Percentiles rank a stretch among this genome's conserved stretches.
phyloP scores from a whole-genome alignment of 2,329 filamentous ascomycete species.

The Akanthomyces dipterigenus region DNA sequence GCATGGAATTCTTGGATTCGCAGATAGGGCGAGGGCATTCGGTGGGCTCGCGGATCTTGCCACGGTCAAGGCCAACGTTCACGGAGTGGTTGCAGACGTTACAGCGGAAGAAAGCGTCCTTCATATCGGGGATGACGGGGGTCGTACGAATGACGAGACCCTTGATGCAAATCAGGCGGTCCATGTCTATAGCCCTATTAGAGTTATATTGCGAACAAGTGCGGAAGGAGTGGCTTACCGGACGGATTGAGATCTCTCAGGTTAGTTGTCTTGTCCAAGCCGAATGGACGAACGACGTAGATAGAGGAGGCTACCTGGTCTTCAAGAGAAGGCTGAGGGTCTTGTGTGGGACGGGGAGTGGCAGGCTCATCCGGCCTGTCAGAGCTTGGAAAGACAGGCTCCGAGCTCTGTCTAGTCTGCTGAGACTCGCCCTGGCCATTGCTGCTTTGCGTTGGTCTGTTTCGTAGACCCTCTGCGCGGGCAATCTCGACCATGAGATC shows the following conservation, averaged over 20 bases:
- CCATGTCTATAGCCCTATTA: slow-evolving; percentile 61
- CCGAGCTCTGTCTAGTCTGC: slow-evolving; percentile 56
- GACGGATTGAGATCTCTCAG: slow-evolving; percentile 90
- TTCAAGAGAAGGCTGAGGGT: slow-evolving; percentile 56
- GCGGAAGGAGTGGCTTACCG: slow-evolving; percentile 35
- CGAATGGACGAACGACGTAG: slow-evolving; percentile 86
- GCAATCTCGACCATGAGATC: slow-evolving; percentile 90
- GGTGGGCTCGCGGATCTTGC: slow-evolving; percentile 92
- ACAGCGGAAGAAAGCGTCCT: slow-evolving; percentile 95
- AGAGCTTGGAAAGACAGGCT: slow-evolving; percentile 72
- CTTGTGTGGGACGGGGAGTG: slow-evolving; percentile 34
- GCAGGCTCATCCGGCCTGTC: slow-evolving; percentile 52
- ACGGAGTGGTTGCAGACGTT: slow-evolving; percentile 87
- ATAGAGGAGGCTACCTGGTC: slow-evolving; percentile 71
- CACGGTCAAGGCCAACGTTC: slow-evolving; percentile 85
- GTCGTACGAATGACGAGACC: slow-evolving; percentile 93
- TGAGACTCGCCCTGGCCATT: slow-evolving; percentile 40
- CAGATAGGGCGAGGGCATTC: slow-evolving; percentile 79
- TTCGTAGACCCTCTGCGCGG: slow-evolving; percentile 66
- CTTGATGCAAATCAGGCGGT: slow-evolving; percentile 91
- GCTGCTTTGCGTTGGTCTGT: slow-evolving; percentile 55
- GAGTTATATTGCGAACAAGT: neutral
- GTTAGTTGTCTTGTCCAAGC: slow-evolving; percentile 80
- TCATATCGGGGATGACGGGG: slow-evolving; percentile 97
- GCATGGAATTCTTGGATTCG: slow-evolving; percentile 87